These are phyloP conservation scores for Juglanconis juglandina DNA, from an alignment of 2,329 filamentous ascomycete species.

Conservation along the genomic window DNA sequence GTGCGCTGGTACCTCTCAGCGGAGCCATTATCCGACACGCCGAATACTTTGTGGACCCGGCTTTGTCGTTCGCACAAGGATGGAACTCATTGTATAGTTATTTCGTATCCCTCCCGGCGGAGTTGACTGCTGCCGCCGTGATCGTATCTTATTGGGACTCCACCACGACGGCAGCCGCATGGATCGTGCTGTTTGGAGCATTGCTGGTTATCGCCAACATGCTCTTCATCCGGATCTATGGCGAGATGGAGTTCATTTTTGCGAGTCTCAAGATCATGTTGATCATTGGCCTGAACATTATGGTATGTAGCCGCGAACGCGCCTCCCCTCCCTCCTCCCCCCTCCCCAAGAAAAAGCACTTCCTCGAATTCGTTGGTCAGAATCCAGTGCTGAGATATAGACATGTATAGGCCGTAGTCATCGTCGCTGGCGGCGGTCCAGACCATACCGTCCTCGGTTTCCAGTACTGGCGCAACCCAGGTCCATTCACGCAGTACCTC, in stretches of 20 bases:
- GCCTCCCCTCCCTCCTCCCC: background rate
- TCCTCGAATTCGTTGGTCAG: too few species aligned
- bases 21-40: conserved; percentile 13
- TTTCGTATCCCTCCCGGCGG: conserved; percentile 18
- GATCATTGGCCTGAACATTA: conserved; percentile 7
- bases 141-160: conserved; percentile 7
- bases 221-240: conserved; percentile 6
- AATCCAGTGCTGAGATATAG: background rate
- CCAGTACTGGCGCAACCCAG: conserved; percentile 20
- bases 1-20: conserved; percentile 11
- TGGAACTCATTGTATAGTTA: conserved; percentile 15
- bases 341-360: background rate
- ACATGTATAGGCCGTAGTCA: conserved; percentile 10
- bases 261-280: conserved; percentile 11
- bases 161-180: background rate
- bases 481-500: conserved; percentile 19
- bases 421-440: conserved; percentile 21
- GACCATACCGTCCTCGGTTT: conserved; percentile 22
- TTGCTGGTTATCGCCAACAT: conserved; percentile 3
- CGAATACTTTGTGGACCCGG: conserved; percentile 14
- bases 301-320: conserved; percentile 1
- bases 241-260: conserved; percentile 12
- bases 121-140: conserved; percentile 19
- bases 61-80: conserved; percentile 14
- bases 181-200: conserved; percentile 9